These are phyloP conservation scores for Coprinopsis strossmayeri DNA, from an alignment of 768 basidiomycete species.

Conservation along the genomic window DNA sequence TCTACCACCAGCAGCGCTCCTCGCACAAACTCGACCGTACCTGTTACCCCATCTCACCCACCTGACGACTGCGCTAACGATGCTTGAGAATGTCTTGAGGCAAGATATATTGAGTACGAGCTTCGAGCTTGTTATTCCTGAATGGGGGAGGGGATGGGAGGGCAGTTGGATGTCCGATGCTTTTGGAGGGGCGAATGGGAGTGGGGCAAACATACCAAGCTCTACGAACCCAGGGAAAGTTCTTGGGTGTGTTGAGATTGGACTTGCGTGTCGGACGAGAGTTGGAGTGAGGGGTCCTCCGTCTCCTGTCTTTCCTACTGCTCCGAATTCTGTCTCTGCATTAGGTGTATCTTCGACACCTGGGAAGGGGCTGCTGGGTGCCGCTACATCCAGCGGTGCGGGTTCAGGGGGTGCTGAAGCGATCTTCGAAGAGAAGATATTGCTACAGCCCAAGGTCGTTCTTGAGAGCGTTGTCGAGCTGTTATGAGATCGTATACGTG, in stretches of 20 bases:
- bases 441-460: conserved; percentile 71
- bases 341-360: not conserved
- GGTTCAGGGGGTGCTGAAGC: no score
- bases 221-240: not conserved
- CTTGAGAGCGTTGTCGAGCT: conserved; percentile 59
- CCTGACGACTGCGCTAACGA: conserved; percentile 57
- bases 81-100: conserved; percentile 54
- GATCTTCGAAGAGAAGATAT: conserved; percentile 46
- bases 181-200: conserved; percentile 31
- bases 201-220: conserved; percentile 41
- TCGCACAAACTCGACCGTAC: conserved; percentile 7
- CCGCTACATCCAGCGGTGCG: no score
- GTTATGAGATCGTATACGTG: no score
- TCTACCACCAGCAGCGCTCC: no score
- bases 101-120: conserved; percentile 76
- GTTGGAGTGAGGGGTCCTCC: conserved; percentile 10
- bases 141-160: conserved; percentile 22
- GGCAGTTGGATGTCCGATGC: conserved; percentile 50
- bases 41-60: conserved; percentile 44
- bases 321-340: no score
- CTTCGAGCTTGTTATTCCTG: conserved; percentile 63
- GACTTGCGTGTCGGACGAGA: conserved; percentile 54
- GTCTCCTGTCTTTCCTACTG: no score
- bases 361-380: conserved; percentile 4
- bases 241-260: conserved; percentile 35